Conservation (phyloP, 2,329 filamentous ascomycete species). For the Trichoderma polysporum region DNA sequence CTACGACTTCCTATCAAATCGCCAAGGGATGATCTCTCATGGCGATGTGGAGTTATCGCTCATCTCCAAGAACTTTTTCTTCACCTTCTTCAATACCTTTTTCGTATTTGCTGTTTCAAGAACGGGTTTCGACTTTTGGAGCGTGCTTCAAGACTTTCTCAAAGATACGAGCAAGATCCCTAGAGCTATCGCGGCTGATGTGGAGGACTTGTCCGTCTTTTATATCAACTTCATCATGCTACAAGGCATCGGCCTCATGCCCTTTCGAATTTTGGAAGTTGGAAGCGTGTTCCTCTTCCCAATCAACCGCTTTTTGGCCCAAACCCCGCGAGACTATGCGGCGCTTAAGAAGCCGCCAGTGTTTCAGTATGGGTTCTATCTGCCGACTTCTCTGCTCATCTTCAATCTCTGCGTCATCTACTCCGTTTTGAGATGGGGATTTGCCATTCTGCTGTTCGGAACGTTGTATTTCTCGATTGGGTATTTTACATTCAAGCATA, state of each 20-base stretch:
- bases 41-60: constrained; percentile 92
- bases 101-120: constrained; percentile 88
- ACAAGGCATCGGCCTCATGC: constrained; percentile 89
- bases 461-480: constrained; percentile 80
- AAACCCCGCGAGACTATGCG: constrained; percentile 85
- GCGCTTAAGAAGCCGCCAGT: constrained; percentile 77
- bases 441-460: constrained; percentile 77
- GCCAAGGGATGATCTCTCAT: constrained; percentile 92
- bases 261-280: constrained; percentile 86
- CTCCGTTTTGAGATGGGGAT: constrained; percentile 78
- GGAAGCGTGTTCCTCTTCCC: constrained; percentile 83
- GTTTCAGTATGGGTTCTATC: constrained; percentile 95
- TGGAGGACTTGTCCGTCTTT: constrained; percentile 75
- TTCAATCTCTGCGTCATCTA: constrained; percentile 97
- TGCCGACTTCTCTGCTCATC: constrained; percentile 87
- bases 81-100: constrained; percentile 99
- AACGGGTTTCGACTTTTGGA: constrained; percentile 74
- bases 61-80: constrained; percentile 99
- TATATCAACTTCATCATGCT: constrained; percentile 94
- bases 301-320: constrained; percentile 72
- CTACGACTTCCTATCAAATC: constrained; percentile 88
- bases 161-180: constrained; percentile 79
- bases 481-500: constrained; percentile 93
- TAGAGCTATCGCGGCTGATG: constrained; percentile 69
- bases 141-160: constrained; percentile 69